Conservation (phyloP, 2,329 filamentous ascomycete species). For the Phaeosphaeria sp. region DNA sequence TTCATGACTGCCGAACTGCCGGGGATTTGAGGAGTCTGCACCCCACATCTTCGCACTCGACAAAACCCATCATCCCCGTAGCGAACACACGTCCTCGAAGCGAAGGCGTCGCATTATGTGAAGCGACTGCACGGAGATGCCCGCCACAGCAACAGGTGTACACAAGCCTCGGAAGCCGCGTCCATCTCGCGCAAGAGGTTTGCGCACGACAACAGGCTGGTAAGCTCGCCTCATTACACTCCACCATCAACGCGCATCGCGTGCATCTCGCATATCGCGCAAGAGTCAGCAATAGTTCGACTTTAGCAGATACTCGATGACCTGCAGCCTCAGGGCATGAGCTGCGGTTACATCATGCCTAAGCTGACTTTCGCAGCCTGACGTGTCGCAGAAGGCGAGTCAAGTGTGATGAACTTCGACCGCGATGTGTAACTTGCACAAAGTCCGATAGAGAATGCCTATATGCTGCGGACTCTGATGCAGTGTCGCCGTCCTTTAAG, state of each 20-base stretch:
- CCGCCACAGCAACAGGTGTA: slow-evolving; percentile 30
- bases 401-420: slow-evolving; percentile 59
- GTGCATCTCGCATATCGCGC: background rate
- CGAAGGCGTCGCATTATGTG: slow-evolving; percentile 34
- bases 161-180: slow-evolving; percentile 45
- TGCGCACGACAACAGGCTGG: slow-evolving; percentile 55
- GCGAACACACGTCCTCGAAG: slow-evolving; percentile 33
- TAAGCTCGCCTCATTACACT: slow-evolving; percentile 28
- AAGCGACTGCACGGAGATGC: slow-evolving; percentile 30
- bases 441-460: slow-evolving; percentile 53
- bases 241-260: background rate
- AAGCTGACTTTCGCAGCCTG: slow-evolving; percentile 38
- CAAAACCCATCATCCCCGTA: slow-evolving; percentile 17
- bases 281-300: background rate
- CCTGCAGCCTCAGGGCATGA: background rate
- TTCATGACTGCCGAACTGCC: slow-evolving; percentile 6
- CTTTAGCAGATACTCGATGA: background rate
- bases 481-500: slow-evolving; percentile 7
- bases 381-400: slow-evolving; percentile 57
- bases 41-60: slow-evolving; percentile 9
- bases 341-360: background rate
- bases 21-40: slow-evolving; percentile 9
- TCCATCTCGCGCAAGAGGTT: slow-evolving; percentile 52
- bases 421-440: slow-evolving; percentile 52
- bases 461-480: slow-evolving; percentile 37